These are phyloP conservation scores for Orbilia brochopaga DNA, from an alignment of 2,329 filamentous ascomycete genomes.

Conservation along the genomic window DNA sequence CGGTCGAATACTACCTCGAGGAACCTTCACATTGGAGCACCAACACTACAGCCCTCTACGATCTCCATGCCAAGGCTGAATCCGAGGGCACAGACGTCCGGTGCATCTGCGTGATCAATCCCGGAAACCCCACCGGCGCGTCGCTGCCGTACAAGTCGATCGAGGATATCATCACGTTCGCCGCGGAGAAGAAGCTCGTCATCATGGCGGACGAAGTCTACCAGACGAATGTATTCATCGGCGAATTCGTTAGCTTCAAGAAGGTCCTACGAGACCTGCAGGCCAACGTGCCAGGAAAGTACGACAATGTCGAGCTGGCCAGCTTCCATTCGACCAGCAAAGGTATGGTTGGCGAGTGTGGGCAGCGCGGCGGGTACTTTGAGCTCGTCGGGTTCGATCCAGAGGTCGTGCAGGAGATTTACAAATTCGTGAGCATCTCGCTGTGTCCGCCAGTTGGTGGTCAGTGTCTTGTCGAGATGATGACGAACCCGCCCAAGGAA, in stretches of 20 bases:
- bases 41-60: slow-evolving; percentile 76
- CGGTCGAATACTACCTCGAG: slow-evolving; percentile 92
- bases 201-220: slow-evolving; percentile 97
- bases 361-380: slow-evolving; percentile 96
- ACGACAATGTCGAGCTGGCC: slow-evolving; percentile 83
- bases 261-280: slow-evolving; percentile 81
- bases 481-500: slow-evolving; percentile 90
- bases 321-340: slow-evolving; percentile 94
- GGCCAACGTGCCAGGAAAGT: slow-evolving; percentile 73
- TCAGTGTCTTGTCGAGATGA: slow-evolving; percentile 94
- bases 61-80: slow-evolving; percentile 75
- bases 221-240: slow-evolving; percentile 97
- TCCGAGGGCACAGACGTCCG: slow-evolving; percentile 82
- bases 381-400: slow-evolving; percentile 89
- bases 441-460: slow-evolving; percentile 94
- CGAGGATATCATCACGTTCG: slow-evolving; percentile 82
- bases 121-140: slow-evolving; percentile 93
- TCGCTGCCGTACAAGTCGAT: slow-evolving; percentile 80
- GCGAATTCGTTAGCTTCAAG: slow-evolving; percentile 96
- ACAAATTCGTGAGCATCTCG: slow-evolving; percentile 98
- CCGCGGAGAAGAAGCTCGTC: slow-evolving; percentile 81
- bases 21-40: slow-evolving; percentile 88
- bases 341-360: slow-evolving; percentile 98
- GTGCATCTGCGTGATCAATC: slow-evolving; percentile 96
- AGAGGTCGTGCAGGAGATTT: slow-evolving; percentile 87